Conservation (phyloP, 2,329 filamentous ascomycete genomes). For the Penicillium sp. region DNA sequence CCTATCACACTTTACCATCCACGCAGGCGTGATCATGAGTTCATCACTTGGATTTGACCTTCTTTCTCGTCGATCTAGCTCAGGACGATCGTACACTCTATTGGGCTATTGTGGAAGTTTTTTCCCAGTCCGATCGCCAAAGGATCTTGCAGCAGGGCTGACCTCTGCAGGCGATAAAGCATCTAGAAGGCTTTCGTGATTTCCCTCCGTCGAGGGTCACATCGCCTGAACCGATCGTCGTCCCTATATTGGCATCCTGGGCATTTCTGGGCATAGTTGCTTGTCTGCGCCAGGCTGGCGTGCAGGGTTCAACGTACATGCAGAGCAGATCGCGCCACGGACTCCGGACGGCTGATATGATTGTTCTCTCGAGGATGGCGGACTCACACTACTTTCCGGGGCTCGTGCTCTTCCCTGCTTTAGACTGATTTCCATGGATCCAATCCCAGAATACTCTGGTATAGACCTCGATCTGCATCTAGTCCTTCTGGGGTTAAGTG, state of each 20-base stretch:
- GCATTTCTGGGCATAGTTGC: neutral
- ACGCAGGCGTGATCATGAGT: conserved; percentile 2
- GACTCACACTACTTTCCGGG: neutral
- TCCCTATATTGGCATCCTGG: neutral
- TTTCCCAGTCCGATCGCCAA: conserved; percentile 8
- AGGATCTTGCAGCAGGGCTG: conserved; percentile 15
- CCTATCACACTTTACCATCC: conserved; percentile 6
- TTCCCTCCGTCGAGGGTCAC: conserved; percentile 17
- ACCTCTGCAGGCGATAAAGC: conserved; percentile 5
- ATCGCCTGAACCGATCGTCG: conserved; percentile 9
- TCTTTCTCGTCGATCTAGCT: conserved; percentile 8
- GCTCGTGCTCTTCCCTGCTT: neutral
- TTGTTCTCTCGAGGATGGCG: neutral
- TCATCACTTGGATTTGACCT: neutral
- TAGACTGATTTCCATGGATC: neutral
- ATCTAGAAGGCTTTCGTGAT: conserved; percentile 1
- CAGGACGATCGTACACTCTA: conserved; percentile 10
- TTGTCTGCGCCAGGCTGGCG: neutral
- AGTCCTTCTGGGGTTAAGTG: neutral
- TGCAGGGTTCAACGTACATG: conserved; percentile 12
- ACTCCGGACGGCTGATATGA: conserved; percentile 15
- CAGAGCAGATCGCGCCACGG: conserved; percentile 13
- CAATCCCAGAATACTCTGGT: neutral
- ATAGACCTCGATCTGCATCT: neutral
- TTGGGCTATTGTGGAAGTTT: conserved; percentile 16